phyloP scores from a whole-genome alignment of 2,329 filamentous ascomycete genomes.

The Exserohilum turcica region DNA sequence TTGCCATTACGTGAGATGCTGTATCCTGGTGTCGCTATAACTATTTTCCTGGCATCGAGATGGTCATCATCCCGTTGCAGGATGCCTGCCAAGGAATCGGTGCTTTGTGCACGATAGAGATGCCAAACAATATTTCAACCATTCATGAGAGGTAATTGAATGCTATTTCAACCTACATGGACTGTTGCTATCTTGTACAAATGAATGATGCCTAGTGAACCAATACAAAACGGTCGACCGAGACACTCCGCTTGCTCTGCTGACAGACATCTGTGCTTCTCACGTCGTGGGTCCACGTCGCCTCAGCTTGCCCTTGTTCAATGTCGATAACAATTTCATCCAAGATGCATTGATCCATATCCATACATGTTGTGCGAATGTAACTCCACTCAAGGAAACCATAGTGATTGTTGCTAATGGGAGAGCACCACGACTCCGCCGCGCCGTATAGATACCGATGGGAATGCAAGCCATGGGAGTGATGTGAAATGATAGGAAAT shows the following conservation, averaged over 20 bases:
- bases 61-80: no score
- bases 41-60: no score
- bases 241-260: neutral
- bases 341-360: neutral
- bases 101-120: no score
- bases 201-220: neutral
- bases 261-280: neutral
- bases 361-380: conserved; percentile 1
- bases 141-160: neutral
- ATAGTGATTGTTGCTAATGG: conserved; percentile 18
- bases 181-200: neutral
- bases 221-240: neutral
- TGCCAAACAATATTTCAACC: no score
- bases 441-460: conserved; percentile 21
- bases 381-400: conserved; percentile 3
- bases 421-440: conserved; percentile 8
- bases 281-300: neutral
- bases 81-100: no score
- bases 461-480: conserved; percentile 10
- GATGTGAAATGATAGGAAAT: neutral
- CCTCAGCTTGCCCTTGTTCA: neutral
- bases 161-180: neutral
- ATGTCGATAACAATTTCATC: conserved; percentile 1
- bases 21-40: no score
- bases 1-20: no score